These are phyloP conservation scores for Chytridiales sp. DNA, from an alignment of 371 early-diverging fungal species.

Conservation along the genomic window DNA sequence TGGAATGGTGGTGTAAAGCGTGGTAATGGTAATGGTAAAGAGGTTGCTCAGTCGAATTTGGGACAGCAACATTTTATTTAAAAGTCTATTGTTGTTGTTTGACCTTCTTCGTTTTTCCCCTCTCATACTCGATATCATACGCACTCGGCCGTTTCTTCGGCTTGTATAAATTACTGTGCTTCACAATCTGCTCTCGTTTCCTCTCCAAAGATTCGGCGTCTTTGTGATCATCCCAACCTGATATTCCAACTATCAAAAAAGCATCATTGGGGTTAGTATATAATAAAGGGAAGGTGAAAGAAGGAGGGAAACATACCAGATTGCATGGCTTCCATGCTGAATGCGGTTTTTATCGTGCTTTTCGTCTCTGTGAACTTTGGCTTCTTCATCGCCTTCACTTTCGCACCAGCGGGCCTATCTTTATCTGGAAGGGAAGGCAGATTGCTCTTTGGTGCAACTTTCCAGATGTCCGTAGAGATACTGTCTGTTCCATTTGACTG, in stretches of 20 bases:
- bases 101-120: constrained; percentile 28
- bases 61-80: too few relatives aligned
- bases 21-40: too few relatives aligned
- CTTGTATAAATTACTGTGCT: neutral
- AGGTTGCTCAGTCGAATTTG: too few relatives aligned
- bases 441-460: too few relatives aligned
- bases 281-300: constrained; percentile 5
- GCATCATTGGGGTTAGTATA: constrained; percentile 1
- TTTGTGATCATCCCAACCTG: constrained; percentile 23
- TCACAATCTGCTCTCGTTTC: constrained; percentile 13
- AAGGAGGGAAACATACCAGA: neutral
- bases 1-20: too few relatives aligned
- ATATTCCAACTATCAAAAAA: neutral
- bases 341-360: neutral
- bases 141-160: constrained; percentile 22
- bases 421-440: too few relatives aligned
- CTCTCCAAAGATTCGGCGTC: constrained; percentile 12
- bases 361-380: neutral
- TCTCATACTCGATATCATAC: constrained; percentile 37
- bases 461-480: too few relatives aligned
- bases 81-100: too few relatives aligned
- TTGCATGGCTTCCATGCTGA: neutral
- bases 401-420: too few relatives aligned
- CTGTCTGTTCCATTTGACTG: too few relatives aligned
- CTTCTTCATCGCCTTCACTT: neutral